phyloP scores from a whole-genome alignment of 805 yeast species.

The Ogataea allantospora region DNA sequence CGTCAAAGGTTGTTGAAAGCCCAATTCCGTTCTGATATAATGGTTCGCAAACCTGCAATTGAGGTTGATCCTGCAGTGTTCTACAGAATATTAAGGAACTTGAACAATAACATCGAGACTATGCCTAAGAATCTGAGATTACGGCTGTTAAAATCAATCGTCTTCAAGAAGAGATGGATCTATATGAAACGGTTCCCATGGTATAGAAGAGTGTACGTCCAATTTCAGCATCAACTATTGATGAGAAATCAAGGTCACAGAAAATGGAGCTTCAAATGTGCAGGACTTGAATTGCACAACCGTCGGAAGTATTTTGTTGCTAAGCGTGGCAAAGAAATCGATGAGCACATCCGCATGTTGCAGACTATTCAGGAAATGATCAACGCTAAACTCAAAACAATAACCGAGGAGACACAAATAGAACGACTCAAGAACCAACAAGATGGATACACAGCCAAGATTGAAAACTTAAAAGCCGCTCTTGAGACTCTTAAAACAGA shows the following conservation, averaged over 20 bases:
- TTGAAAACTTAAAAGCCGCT: not conserved
- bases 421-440: not conserved
- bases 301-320: not conserved
- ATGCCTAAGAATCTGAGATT: not conserved
- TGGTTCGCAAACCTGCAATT: not conserved
- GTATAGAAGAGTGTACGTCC: not conserved
- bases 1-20: conserved; percentile 3
- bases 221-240: not conserved
- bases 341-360: not conserved
- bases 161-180: not conserved
- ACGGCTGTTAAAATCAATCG: not conserved
- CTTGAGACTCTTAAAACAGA: not conserved
- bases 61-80: conserved; percentile 8
- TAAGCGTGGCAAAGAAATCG: not conserved
- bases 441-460: conserved; percentile 1
- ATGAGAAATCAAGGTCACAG: not conserved
- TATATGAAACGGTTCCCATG: not conserved
- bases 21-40: conserved; percentile 7
- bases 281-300: not conserved
- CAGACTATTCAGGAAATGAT: not conserved
- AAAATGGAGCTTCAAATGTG: not conserved
- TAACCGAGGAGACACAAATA: not conserved
- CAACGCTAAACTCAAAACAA: not conserved
- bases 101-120: not conserved
- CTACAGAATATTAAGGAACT: conserved; percentile 10